A percentile compares a stretch with the other conserved stretches of the same genome.
Conservation (phyloP, 2,329 filamentous ascomycete genomes). For the Pyricularia sp. region DNA sequence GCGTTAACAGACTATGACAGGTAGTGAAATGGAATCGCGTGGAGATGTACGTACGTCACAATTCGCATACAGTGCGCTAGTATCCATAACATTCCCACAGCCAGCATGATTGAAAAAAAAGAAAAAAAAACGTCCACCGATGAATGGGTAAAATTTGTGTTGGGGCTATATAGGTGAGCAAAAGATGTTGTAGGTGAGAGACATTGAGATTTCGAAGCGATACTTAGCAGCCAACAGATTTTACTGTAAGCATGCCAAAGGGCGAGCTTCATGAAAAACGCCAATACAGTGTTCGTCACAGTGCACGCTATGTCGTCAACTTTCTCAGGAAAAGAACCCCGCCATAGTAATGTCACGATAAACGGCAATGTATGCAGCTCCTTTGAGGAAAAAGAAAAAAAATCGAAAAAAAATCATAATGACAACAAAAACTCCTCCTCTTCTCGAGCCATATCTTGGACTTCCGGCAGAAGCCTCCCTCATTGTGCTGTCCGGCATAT, state of each 20-base stretch:
- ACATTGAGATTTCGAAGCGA: background rate
- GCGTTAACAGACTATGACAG: no score
- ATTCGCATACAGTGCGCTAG: no score
- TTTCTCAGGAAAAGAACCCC: background rate
- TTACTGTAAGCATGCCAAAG: background rate
- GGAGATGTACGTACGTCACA: no score
- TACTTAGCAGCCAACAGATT: background rate
- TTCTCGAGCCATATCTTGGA: constrained; percentile 50
- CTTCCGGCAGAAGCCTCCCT: constrained; percentile 47
- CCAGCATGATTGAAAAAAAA: no score
- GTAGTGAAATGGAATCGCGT: no score
- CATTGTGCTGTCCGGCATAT: constrained; percentile 53
- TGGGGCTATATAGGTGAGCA: background rate
- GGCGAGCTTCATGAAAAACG: background rate
- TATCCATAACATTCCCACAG: no score
- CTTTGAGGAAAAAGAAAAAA: background rate
- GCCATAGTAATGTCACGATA: background rate
- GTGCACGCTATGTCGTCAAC: background rate
- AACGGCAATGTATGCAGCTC: background rate
- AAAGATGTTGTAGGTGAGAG: background rate
- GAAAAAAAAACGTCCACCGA: no score
- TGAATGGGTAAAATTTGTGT: background rate
- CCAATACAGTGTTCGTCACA: background rate
- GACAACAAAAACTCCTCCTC: constrained; percentile 32
- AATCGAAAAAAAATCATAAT: background rate